phyloP scores from a whole-genome alignment of 768 basidiomycete genomes.

The Boletus rubescentipes region DNA sequence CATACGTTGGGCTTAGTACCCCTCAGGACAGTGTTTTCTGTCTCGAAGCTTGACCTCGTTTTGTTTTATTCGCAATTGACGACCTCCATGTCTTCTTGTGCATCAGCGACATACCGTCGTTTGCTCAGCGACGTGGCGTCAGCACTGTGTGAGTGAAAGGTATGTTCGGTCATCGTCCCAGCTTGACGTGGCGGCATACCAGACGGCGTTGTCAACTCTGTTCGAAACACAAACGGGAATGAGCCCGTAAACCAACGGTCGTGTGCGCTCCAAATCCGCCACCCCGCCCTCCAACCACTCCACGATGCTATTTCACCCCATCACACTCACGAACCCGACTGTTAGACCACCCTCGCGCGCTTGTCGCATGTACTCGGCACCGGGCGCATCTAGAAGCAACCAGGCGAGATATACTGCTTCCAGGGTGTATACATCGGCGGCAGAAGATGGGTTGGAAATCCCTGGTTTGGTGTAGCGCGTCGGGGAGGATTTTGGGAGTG shows the following conservation, averaged over 20 bases:
- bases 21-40: too few species aligned
- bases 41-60: too few species aligned
- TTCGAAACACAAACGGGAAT: too few species aligned
- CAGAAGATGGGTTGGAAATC: slow-evolving; percentile 29
- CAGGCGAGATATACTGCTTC: slow-evolving; percentile 86
- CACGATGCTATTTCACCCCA: slow-evolving; percentile 80
- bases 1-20: too few species aligned
- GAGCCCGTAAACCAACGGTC: slow-evolving; percentile 1
- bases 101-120: slow-evolving; percentile 78
- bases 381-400: slow-evolving; percentile 66
- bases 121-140: slow-evolving; percentile 53
- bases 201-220: slow-evolving; percentile 1
- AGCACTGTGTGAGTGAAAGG: neutral
- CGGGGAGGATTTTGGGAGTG: slow-evolving; percentile 67
- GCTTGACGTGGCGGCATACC: neutral
- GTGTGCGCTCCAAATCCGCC: slow-evolving; percentile 22
- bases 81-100: too few species aligned
- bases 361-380: slow-evolving; percentile 87
- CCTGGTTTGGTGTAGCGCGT: slow-evolving; percentile 78
- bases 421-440: slow-evolving; percentile 64
- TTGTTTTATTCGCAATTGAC: too few species aligned
- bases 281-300: slow-evolving; percentile 75
- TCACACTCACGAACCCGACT: slow-evolving; percentile 77
- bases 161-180: too few species aligned
- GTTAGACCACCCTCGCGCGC: slow-evolving; percentile 71